These are phyloP conservation scores for Fusarium euwallaceae DNA, from an alignment of 2,329 filamentous ascomycete species.

Conservation along the genomic window DNA sequence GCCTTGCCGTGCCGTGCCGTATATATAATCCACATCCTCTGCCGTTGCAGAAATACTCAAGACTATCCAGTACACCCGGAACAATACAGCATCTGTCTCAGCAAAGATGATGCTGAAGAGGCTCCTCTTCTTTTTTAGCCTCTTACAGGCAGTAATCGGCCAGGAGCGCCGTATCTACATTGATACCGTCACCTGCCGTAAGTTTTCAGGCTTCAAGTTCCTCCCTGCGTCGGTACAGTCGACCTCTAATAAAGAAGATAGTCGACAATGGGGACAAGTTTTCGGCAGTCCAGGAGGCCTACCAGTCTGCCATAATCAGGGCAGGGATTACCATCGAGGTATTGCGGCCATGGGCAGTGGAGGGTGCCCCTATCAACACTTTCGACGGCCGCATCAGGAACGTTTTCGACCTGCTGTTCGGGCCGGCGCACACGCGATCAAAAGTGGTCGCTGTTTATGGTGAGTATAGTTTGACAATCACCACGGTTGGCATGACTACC, in stretches of 20 bases:
- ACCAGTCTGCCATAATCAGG: not conserved
- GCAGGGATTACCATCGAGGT: not conserved
- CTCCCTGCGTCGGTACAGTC: not conserved
- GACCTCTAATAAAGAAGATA: not conserved
- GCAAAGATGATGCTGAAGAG: not conserved
- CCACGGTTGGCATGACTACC: not conserved
- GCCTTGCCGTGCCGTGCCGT: not conserved
- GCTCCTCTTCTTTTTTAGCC: not conserved
- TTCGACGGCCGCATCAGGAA: not conserved
- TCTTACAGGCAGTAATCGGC: not conserved
- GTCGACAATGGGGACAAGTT: not conserved
- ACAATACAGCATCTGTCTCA: not conserved
- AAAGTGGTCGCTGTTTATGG: not conserved
- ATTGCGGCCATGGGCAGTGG: not conserved
- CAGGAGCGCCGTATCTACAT: not conserved
- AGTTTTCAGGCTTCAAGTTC: not conserved
- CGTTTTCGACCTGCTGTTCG: not conserved
- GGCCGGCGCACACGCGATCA: not conserved
- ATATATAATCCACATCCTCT: not conserved
- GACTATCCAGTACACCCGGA: not conserved
- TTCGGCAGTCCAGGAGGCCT: not conserved
- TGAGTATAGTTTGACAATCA: not conserved
- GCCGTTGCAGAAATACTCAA: not conserved
- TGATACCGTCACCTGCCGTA: not conserved
- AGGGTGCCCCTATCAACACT: not conserved